phyloP scores from a whole-genome alignment of 208 protist species.

The Crithidia thermophila region DNA sequence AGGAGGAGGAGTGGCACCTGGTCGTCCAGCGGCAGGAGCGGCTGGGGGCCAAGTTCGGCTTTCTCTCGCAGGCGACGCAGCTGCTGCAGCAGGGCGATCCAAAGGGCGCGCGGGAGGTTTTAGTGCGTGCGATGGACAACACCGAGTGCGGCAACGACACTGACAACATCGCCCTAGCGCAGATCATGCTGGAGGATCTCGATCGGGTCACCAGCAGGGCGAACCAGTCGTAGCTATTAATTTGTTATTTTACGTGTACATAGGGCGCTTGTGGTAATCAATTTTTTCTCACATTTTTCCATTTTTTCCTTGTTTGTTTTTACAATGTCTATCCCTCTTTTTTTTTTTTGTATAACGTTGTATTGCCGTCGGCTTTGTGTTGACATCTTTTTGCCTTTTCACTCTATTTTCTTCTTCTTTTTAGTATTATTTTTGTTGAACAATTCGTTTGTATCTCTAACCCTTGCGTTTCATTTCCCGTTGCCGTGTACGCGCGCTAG shows the following conservation, averaged over 20 bases:
- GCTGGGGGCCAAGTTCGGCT: constrained; percentile 49
- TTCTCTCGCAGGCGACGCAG: constrained; percentile 59
- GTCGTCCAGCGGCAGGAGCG: constrained; percentile 61
- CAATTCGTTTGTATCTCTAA: no score
- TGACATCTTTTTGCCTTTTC: constrained; percentile 2
- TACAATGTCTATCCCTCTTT: background rate
- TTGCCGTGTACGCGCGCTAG: no score
- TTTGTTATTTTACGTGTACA: no score
- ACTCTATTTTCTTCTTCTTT: constrained; percentile 5
- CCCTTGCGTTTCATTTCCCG: no score
- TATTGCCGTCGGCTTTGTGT: no score
- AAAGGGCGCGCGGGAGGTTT: constrained; percentile 23
- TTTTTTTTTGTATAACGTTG: background rate
- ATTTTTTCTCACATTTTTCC: background rate
- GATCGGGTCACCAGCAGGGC: constrained; percentile 17
- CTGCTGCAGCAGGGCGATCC: constrained; percentile 58
- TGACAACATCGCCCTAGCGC: constrained; percentile 43
- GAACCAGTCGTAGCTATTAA: constrained; percentile 2
- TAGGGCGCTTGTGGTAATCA: no score
- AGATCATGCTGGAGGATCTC: constrained; percentile 58
- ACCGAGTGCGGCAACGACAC: constrained; percentile 5
- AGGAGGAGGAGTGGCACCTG: constrained; percentile 78
- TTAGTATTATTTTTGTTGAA: background rate
- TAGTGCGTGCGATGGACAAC: constrained; percentile 20
- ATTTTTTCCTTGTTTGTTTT: background rate